These are phyloP conservation scores for Candida quercuum DNA, from an alignment of 805 yeast genomes.

Conservation along the genomic window DNA sequence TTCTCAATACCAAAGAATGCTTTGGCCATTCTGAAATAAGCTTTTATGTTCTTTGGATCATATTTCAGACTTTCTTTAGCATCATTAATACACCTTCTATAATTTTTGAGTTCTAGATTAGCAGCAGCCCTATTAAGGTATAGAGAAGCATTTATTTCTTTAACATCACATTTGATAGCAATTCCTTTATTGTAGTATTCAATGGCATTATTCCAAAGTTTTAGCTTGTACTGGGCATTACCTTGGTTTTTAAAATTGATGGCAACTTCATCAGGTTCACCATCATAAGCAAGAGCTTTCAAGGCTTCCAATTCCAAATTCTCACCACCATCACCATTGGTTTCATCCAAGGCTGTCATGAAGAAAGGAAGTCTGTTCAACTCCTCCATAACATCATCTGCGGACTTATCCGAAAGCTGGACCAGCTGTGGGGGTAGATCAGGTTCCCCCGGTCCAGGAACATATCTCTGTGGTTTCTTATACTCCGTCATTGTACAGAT, in stretches of 20 bases:
- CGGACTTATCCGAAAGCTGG: constrained; percentile 51
- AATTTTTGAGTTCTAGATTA: constrained; percentile 79
- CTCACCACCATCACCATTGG: constrained; percentile 72
- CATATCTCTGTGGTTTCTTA: constrained; percentile 33
- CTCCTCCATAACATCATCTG: constrained; percentile 73
- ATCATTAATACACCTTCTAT: constrained; percentile 80
- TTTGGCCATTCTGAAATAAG: constrained; percentile 77
- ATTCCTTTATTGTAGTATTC: constrained; percentile 77
- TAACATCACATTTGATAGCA: constrained; percentile 58
- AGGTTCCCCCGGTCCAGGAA: constrained; percentile 57
- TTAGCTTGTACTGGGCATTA: constrained; percentile 73
- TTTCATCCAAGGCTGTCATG: constrained; percentile 81
- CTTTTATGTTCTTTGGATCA: constrained; percentile 74
- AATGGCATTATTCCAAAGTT: constrained; percentile 71
- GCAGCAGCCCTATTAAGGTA: constrained; percentile 87
- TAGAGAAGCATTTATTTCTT: constrained; percentile 53
- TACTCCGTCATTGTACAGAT: constrained; percentile 3
- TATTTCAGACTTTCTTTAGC: constrained; percentile 63
- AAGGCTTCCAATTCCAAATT: constrained; percentile 79
- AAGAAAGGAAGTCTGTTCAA: constrained; percentile 85
- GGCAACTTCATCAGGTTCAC: constrained; percentile 91
- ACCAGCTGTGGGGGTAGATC: constrained; percentile 79
- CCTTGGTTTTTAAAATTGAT: constrained; percentile 89
- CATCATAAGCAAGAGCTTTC: constrained; percentile 88
- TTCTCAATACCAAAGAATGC: constrained; percentile 69